phyloP scores from a whole-genome alignment of 305 asterid genomes.

The Andrographis paniculata region DNA sequence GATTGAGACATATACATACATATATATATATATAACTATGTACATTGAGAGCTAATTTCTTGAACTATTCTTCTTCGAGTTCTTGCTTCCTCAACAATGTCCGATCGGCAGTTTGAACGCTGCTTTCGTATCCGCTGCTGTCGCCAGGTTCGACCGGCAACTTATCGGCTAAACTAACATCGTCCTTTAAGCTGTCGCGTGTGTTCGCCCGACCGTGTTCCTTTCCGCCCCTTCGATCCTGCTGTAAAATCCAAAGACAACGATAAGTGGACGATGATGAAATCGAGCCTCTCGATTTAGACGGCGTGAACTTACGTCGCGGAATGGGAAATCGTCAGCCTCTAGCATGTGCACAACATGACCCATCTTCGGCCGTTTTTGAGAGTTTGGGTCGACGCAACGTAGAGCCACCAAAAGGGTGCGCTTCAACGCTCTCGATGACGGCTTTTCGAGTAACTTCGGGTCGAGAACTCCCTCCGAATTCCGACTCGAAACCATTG shows the following conservation, averaged over 20 bases:
- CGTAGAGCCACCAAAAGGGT: slow-evolving; percentile 78
- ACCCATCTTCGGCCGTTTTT: slow-evolving; percentile 94
- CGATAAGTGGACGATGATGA: too few species aligned
- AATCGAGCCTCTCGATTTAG: background rate
- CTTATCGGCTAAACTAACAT: slow-evolving; percentile 28
- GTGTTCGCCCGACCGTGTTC: slow-evolving; percentile 32
- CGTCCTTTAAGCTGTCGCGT: slow-evolving; percentile 34
- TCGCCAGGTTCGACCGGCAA: slow-evolving; percentile 59
- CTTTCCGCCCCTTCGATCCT: slow-evolving; percentile 61
- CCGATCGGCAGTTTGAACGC: slow-evolving; percentile 48
- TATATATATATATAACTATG: too few species aligned
- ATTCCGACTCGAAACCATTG: slow-evolving; percentile 76
- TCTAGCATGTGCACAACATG: slow-evolving; percentile 93
- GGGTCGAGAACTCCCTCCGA: slow-evolving; percentile 87
- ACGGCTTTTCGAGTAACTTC: slow-evolving; percentile 60
- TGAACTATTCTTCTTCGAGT: slow-evolving; percentile 43
- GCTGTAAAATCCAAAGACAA: background rate
- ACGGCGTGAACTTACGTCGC: slow-evolving; percentile 48
- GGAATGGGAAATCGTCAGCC: slow-evolving; percentile 80
- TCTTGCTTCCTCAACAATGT: slow-evolving; percentile 53
- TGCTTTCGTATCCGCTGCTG: slow-evolving; percentile 82
- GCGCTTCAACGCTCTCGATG: slow-evolving; percentile 76
- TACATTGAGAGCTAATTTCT: too few species aligned
- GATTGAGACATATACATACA: too few species aligned
- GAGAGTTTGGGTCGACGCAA: slow-evolving; percentile 83